Evolutionary conservation across 75 land plant species (phyloP), one percentile per base, ranked within the genome.

Genomic region (Gnetum montanum): DNA sequence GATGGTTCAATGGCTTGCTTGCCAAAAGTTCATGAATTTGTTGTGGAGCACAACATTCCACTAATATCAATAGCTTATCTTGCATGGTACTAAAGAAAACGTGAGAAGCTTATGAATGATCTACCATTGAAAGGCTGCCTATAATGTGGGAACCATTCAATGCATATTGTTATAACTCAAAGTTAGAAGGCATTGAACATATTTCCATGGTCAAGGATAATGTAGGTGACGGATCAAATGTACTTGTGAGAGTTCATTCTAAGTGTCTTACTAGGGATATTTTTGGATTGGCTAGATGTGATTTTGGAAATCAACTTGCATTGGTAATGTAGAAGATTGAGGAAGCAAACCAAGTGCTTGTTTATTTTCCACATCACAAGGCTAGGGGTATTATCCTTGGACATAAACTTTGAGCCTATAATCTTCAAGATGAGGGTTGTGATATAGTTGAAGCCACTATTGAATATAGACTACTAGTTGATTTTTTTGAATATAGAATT

Each of bases 371-470:
- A 31, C 96, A 96, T 0, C 98, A 94, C 61, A 96, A 94, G 67
- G 98, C 96, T 1, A 72, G 98, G 55, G 98, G 98, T 13, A 94
- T 94, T 60, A 96, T 96, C 44, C 67, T 94, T 49, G 96, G 91
- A 8, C 91, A 89, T 61, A 94, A 94, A 63, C 81, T 94, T 22
- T 76, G 60, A 7, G 96, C 98, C 13, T 94, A 94, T 59, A 94
- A 90, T 48, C 49, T 94, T 46, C 98, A 94, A 59, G 98, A 94
- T 65, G 60, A 65, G 48, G 98, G 98, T 8, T 81, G 70, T 69
- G 98, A 94, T 59, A 94, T 96, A 20, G 96, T 94, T 4, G 96
- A 94, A 69, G 98, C 98, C 16, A 94, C 89, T 72, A 65, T 78
- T 53, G 88, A 94, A 44, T 78, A 90, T 45, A 96, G 98, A 6